These are phyloP conservation scores for Solanum etuberosum DNA, from an alignment of 257 asterid species.

Conservation along the genomic window DNA sequence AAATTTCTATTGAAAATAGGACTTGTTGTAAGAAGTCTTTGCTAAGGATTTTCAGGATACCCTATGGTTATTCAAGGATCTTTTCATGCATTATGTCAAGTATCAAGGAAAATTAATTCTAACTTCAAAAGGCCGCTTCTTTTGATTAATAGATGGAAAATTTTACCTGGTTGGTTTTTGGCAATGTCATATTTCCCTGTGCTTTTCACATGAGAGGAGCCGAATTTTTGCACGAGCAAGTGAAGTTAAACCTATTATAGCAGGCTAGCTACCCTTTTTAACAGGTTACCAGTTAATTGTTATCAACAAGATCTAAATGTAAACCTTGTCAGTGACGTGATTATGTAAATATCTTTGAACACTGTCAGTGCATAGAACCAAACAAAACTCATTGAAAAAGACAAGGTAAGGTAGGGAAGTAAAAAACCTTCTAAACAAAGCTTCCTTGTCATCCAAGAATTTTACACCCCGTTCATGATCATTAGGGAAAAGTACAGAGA, in stretches of 20 bases:
- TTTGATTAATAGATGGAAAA: not conserved
- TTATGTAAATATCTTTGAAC: not conserved
- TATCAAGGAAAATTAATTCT: not conserved
- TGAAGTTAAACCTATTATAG: not conserved
- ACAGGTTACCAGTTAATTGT: not conserved
- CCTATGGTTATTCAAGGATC: not conserved
- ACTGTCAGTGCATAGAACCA: not conserved
- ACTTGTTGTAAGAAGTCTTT: not conserved
- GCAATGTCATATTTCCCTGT: not conserved
- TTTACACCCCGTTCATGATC: conserved; percentile 63
- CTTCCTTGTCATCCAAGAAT: conserved; percentile 71
- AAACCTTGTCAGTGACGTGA: not conserved
- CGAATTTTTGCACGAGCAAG: not conserved
- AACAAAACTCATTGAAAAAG: not conserved
- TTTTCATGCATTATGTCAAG: not conserved
- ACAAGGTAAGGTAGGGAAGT: not conserved
- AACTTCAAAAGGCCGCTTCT: not conserved
- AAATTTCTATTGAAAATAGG: no score
- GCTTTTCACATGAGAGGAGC: not conserved
- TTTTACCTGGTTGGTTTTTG: not conserved
- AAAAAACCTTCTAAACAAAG: conserved; percentile 62
- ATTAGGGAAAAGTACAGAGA: conserved; percentile 57
- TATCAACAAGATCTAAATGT: not conserved
- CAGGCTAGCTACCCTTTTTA: no score
- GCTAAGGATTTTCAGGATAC: not conserved